phyloP scores from a whole-genome alignment of 805 yeast genomes.

The Debaryomyces prosopidis region DNA sequence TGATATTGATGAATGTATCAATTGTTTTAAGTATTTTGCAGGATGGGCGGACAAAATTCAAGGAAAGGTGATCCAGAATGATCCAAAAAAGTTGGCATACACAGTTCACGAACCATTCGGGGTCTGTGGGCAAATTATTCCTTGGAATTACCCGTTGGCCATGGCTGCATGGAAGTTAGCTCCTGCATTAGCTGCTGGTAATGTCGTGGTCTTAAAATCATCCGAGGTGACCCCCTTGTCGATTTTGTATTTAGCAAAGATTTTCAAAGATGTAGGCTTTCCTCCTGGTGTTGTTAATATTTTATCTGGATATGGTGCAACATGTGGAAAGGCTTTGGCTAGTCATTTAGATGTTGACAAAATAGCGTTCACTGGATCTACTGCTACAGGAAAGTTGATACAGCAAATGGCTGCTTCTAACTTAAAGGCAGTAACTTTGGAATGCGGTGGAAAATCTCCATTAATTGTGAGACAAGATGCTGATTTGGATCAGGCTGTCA shows the following conservation, averaged over 20 bases:
- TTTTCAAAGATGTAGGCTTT: conserved; percentile 66
- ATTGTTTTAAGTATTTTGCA: conserved; percentile 53
- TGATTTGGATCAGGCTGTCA: conserved; percentile 62
- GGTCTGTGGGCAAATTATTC: conserved; percentile 47
- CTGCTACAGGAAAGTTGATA: conserved; percentile 64
- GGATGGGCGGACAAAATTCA: conserved; percentile 63
- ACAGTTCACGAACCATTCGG: conserved; percentile 61
- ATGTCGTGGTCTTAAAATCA: conserved; percentile 68
- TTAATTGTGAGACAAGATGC: conserved; percentile 63
- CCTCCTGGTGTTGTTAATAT: conserved; percentile 78
- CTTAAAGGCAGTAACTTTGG: conserved; percentile 64
- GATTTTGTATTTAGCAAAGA: conserved; percentile 57
- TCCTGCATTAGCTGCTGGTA: conserved; percentile 82
- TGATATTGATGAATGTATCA: conserved; percentile 49
- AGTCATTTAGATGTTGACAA: conserved; percentile 57
- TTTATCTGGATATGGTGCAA: conserved; percentile 66
- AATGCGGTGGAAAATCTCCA: conserved; percentile 76
- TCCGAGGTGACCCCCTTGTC: conserved; percentile 79
- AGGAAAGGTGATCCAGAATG: conserved; percentile 46
- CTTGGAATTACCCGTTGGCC: conserved; percentile 49
- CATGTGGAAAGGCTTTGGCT: conserved; percentile 69
- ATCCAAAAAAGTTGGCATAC: conserved; percentile 57
- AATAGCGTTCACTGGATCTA: conserved; percentile 67
- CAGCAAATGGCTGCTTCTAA: conserved; percentile 62
- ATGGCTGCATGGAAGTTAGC: conserved; percentile 84